phyloP scores from a whole-genome alignment of 306 rosid species.

The Inga leiocalycina region DNA sequence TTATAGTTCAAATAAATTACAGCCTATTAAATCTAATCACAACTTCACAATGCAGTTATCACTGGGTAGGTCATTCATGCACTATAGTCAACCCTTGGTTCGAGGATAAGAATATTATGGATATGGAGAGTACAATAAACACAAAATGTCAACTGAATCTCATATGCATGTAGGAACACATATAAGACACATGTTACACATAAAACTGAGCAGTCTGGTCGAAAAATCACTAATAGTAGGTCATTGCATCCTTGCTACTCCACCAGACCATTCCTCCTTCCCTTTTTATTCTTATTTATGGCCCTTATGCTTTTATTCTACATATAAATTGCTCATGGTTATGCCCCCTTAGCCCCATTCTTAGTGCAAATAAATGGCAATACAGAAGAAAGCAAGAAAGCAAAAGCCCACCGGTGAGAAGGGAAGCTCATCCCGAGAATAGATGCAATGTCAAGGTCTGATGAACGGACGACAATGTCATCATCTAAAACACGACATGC shows the following conservation, averaged over 20 bases:
- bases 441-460: constrained; percentile 92
- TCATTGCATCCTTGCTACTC: not conserved
- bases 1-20: constrained; percentile 7
- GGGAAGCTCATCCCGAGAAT: constrained; percentile 99
- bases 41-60: not conserved
- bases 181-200: not conserved
- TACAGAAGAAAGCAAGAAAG: not conserved
- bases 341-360: not conserved
- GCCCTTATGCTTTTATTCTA: constrained; percentile 2
- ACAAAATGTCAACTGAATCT: not conserved
- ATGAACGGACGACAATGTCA: constrained; percentile 75
- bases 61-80: constrained; percentile 4
- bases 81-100: not conserved
- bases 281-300: not conserved
- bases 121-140: not conserved
- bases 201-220: not conserved
- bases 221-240: not conserved
- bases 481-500: constrained; percentile 93
- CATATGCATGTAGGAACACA: not conserved
- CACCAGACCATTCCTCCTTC: not conserved
- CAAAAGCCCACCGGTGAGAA: constrained; percentile 57
- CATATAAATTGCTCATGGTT: not conserved
- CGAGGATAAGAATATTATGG: not conserved
- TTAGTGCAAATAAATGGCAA: not conserved
- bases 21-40: not conserved